phyloP scores from a whole-genome alignment of 208 protist genomes.

The Leishmania gerbilli region DNA sequence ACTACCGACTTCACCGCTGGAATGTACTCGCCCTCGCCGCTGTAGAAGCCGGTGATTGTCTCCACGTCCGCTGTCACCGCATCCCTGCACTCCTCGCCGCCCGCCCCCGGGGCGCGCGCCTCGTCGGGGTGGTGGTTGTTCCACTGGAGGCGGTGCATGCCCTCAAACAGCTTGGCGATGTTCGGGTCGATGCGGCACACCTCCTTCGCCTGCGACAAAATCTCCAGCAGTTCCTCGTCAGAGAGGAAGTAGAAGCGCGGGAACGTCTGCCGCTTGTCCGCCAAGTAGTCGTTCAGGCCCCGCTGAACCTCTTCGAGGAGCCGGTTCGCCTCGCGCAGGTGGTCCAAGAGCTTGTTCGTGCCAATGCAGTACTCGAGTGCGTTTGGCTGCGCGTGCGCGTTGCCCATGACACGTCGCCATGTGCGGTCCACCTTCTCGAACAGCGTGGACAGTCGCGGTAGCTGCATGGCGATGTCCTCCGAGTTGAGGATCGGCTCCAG shows the following conservation, averaged over 20 bases:
- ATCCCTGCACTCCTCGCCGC: not conserved
- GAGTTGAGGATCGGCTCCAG: slow-evolving; percentile 97
- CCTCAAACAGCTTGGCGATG: slow-evolving; percentile 96
- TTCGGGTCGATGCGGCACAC: slow-evolving; percentile 95
- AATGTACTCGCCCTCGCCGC: slow-evolving; percentile 93
- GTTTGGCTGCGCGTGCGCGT: slow-evolving; percentile 83
- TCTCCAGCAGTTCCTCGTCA: slow-evolving; percentile 94
- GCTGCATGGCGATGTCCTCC: slow-evolving; percentile 95
- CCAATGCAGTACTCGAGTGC: slow-evolving; percentile 94
- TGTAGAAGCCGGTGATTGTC: slow-evolving; percentile 93
- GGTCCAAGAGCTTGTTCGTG: slow-evolving; percentile 94
- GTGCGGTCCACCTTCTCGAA: slow-evolving; percentile 96
- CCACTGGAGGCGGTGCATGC: slow-evolving; percentile 90
- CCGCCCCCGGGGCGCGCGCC: not conserved
- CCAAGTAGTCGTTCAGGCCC: slow-evolving; percentile 97
- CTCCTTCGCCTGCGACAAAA: slow-evolving; percentile 96
- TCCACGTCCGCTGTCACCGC: slow-evolving; percentile 6
- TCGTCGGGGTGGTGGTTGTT: slow-evolving; percentile 25
- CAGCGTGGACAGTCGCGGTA: slow-evolving; percentile 93
- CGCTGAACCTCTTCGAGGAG: slow-evolving; percentile 96
- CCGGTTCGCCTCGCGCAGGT: slow-evolving; percentile 94
- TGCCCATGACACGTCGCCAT: slow-evolving; percentile 94
- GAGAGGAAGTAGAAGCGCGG: slow-evolving; percentile 95
- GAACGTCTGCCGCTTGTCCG: slow-evolving; percentile 95
- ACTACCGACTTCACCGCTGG: slow-evolving; percentile 79